Percentiles rank a stretch among this genome's conserved stretches.
phyloP scores from a whole-genome alignment of 495 filamentous ascomycete species.

The Penicillium pancosmium region DNA sequence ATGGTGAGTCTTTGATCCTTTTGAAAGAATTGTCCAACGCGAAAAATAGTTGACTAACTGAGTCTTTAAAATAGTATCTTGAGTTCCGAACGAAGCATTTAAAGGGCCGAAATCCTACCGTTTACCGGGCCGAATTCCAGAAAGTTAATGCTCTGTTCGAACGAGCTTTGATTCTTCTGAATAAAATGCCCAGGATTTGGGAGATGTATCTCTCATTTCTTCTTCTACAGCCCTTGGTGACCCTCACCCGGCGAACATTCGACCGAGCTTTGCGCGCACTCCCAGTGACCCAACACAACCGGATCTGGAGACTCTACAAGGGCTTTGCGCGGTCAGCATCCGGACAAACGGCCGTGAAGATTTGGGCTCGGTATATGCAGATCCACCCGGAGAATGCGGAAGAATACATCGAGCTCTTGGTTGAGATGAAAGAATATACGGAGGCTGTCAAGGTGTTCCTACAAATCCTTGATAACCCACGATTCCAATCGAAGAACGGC shows the following conservation, averaged over 20 bases:
- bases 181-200: conserved; percentile 99
- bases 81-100: conserved; percentile 83
- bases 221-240: conserved; percentile 87
- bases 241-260: conserved; percentile 87
- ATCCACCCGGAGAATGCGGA: conserved; percentile 95
- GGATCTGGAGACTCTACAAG: conserved; percentile 92
- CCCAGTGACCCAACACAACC: conserved; percentile 96
- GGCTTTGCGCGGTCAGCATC: conserved; percentile 92
- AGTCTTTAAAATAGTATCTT: conserved; percentile 65
- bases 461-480: conserved; percentile 88
- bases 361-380: conserved; percentile 97
- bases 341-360: conserved; percentile 86
- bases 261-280: conserved; percentile 91
- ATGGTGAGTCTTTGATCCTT: conserved; percentile 59
- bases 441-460: conserved; percentile 94
- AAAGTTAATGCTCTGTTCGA: conserved; percentile 98
- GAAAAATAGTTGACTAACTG: conserved; percentile 13
- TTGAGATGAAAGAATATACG: conserved; percentile 81
- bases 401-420: conserved; percentile 87
- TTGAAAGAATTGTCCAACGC: neutral
- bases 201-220: conserved; percentile 96
- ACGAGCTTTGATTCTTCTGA: conserved; percentile 87
- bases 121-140: conserved; percentile 77
- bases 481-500: conserved; percentile 87
- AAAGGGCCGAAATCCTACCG: conserved; percentile 78